Percentiles rank a stretch among this genome's conserved stretches.
Evolutionary conservation across 1,284 basidiomycete species (phyloP).

Genomic region (Moniliella sp.): DNA sequence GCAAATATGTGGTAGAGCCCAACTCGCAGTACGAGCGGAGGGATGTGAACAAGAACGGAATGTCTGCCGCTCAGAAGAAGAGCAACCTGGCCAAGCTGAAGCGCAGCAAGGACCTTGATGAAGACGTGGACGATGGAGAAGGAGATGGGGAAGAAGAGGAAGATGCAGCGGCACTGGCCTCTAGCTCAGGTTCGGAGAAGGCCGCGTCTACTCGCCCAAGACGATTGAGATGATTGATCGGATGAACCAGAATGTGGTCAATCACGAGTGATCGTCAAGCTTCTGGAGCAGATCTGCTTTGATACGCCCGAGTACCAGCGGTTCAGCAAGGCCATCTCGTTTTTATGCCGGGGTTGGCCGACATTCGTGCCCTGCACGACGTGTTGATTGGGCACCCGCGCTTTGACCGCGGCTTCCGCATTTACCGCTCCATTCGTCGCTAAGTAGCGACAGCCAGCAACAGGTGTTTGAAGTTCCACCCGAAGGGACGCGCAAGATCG

Average conservation of each 20-base stretch:
- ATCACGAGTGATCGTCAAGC: slow-evolving; percentile 44
- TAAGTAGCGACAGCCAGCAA: slow-evolving; percentile 51
- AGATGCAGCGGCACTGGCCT: slow-evolving; percentile 33
- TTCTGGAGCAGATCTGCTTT: slow-evolving; percentile 71
- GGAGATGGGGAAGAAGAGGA: slow-evolving; percentile 43
- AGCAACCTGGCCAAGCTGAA: slow-evolving; percentile 44
- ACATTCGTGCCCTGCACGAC: slow-evolving; percentile 74
- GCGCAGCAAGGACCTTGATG: slow-evolving; percentile 40
- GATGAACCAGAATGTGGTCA: slow-evolving; percentile 65
- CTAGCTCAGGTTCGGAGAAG: slow-evolving; percentile 36
- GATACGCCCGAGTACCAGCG: slow-evolving; percentile 39
- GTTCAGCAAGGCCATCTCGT: slow-evolving; percentile 68
- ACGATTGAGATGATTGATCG: slow-evolving; percentile 64
- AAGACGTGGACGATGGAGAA: slow-evolving; percentile 46
- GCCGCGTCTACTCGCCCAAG: slow-evolving; percentile 41
- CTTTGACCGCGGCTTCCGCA: slow-evolving; percentile 51
- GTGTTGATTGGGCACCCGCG: slow-evolving; percentile 51
- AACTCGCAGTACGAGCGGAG: slow-evolving; percentile 56
- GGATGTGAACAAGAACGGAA: slow-evolving; percentile 5
- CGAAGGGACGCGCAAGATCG: slow-evolving; percentile 61
- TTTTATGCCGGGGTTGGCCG: slow-evolving; percentile 66
- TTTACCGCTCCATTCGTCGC: slow-evolving; percentile 72
- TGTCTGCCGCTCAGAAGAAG: slow-evolving; percentile 8
- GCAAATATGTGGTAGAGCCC: slow-evolving; percentile 55
- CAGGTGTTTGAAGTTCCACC: slow-evolving; percentile 75